These are phyloP conservation scores for Penicilliopsis zonata DNA, from an alignment of 495 filamentous ascomycete species.

Conservation along the genomic window DNA sequence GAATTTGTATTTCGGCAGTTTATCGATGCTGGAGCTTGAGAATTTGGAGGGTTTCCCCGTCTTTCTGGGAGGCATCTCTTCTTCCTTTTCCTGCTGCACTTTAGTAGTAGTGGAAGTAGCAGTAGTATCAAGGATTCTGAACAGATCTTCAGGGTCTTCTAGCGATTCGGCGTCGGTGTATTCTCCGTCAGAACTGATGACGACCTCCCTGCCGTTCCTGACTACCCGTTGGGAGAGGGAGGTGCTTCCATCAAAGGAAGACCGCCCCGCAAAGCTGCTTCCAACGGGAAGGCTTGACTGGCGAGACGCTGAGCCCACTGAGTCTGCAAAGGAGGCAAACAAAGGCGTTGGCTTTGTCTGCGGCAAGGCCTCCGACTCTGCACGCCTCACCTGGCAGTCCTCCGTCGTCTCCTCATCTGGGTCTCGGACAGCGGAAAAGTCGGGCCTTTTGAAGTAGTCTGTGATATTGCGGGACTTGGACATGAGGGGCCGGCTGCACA, in stretches of 20 bases:
- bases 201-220: conserved; percentile 35
- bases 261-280: conserved; percentile 6
- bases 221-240: conserved; percentile 28
- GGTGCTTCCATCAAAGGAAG: conserved; percentile 13
- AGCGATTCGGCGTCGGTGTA: conserved; percentile 44
- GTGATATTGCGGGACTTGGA: conserved; percentile 18
- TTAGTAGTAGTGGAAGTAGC: conserved; percentile 2
- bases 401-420: too few relatives aligned
- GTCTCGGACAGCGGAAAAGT: too few relatives aligned
- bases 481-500: conserved; percentile 4
- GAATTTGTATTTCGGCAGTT: conserved; percentile 55
- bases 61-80: conserved; percentile 8
- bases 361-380: too few relatives aligned
- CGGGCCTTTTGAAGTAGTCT: conserved; percentile 29
- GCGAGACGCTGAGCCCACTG: conserved; percentile 9
- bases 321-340: too few relatives aligned
- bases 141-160: conserved; percentile 28
- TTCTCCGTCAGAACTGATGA: conserved; percentile 64
- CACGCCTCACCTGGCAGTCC: too few relatives aligned
- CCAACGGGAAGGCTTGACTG: conserved; percentile 9
- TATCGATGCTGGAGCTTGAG: conserved; percentile 9
- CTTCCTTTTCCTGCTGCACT: conserved; percentile 5
- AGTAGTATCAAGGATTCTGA: conserved; percentile 10
- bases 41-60: not conserved
- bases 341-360: too few relatives aligned